A percentile compares a stretch with the other conserved stretches of the same genome.
phyloP scores from a whole-genome alignment of 371 early-diverging fungal genomes.

The Mucor mucedo region DNA sequence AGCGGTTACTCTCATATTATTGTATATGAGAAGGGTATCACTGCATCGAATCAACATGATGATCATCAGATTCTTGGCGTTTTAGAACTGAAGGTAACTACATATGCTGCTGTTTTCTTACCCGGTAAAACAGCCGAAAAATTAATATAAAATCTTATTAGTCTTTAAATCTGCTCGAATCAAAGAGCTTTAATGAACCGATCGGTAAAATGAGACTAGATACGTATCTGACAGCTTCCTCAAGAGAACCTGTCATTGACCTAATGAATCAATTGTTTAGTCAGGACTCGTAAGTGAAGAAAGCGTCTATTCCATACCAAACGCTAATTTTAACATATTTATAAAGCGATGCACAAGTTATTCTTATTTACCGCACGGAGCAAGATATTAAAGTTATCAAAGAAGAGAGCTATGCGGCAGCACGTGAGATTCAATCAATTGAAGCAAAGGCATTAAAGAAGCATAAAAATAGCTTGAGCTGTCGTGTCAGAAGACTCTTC shows the following conservation, averaged over 20 bases:
- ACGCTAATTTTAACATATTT: not conserved
- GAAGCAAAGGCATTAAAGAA: conserved; percentile 9
- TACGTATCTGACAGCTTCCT: conserved; percentile 14
- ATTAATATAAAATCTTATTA: not conserved
- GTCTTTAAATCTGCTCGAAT: conserved; percentile 4
- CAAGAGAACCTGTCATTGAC: conserved; percentile 9
- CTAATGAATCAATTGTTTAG: conserved; percentile 6
- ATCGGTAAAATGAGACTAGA: conserved; percentile 20
- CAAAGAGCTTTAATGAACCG: conserved; percentile 6
- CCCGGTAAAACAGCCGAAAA: not conserved
- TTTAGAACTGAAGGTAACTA: conserved; percentile 19
- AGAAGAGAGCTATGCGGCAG: conserved; percentile 6
- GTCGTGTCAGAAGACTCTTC: conserved; percentile 7
- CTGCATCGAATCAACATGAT: not conserved
- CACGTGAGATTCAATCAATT: conserved; percentile 4
- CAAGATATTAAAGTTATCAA: conserved; percentile 12
- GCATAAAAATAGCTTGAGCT: conserved; percentile 16
- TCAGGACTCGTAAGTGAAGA: conserved; percentile 7
- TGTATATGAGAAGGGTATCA: conserved; percentile 14
- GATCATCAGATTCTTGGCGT: conserved; percentile 16
- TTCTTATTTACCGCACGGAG: conserved; percentile 25
- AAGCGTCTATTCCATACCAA: not conserved
- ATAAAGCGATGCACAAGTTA: conserved; percentile 2
- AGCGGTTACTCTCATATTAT: conserved; percentile 21
- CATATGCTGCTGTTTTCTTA: not conserved